Percentiles rank a stretch among this genome's conserved stretches.
These are phyloP conservation scores for Acanthochlamys bracteata DNA, from an alignment of 106 monocot species.

Conservation along the genomic window DNA sequence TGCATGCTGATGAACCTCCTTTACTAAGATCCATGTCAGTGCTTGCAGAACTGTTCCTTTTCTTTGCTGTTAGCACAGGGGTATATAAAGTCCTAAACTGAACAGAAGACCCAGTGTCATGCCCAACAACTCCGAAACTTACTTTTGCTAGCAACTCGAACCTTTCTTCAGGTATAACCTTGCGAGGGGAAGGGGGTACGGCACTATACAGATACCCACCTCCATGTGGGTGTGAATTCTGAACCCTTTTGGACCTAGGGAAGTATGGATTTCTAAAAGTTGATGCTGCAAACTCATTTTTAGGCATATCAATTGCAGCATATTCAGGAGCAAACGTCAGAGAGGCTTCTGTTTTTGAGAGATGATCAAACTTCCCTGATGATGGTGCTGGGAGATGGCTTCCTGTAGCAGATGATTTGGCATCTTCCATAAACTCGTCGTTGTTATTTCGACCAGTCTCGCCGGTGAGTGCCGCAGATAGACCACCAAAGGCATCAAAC, in stretches of 20 bases:
- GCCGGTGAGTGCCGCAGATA: conserved; percentile 6
- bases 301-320: conserved; percentile 67
- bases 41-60: conserved; percentile 26
- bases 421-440: conserved; percentile 31
- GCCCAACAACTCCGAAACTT: conserved; percentile 10
- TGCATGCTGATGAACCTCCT: conserved; percentile 27
- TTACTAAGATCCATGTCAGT: conserved; percentile 25
- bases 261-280: conserved; percentile 69
- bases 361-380: conserved; percentile 45
- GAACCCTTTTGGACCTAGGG: conserved; percentile 63
- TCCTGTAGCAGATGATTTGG: conserved; percentile 13
- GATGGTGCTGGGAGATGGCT: conserved; percentile 19
- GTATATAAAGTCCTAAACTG: conserved; percentile 40
- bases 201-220: conserved; percentile 47
- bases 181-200: conserved; percentile 36
- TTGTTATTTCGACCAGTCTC: conserved; percentile 25
- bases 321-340: conserved; percentile 86
- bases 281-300: conserved; percentile 31
- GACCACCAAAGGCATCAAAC: conserved; percentile 44
- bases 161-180: conserved; percentile 41
- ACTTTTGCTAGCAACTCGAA: conserved; percentile 25
- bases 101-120: conserved; percentile 15
- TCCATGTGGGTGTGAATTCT: conserved; percentile 25
- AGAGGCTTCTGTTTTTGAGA: conserved; percentile 77
- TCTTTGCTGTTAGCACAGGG: conserved; percentile 28